Evolutionary conservation across 441 rosid species (phyloP), one percentile per base, ranked within the genome.

Genomic region (Pelargonium cotyledonis): DNA sequence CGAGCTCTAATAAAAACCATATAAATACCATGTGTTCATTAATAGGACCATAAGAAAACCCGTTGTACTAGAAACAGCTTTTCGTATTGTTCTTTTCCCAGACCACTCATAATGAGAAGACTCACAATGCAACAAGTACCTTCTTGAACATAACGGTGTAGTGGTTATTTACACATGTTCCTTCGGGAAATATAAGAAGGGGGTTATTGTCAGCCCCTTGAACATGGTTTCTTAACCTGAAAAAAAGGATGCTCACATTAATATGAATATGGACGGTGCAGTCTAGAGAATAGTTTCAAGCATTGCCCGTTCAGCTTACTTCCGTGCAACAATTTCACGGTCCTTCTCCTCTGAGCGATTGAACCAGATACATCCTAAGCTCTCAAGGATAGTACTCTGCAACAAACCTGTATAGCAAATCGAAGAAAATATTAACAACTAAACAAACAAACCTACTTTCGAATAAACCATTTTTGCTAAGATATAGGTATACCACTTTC

Each of bases 151-250:
- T 90, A 61, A 95, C 99, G 8, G 92, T 89, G 70, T 90, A 95
- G 75, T 95, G 90, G 74, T 95, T 95, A 79, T 92, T 92, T 70
- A 95, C 97, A 65, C 98, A 92, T 6, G 98, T 95, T 44, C 98
- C 98, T 75, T 95, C 97, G 9, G 99, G 98, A 86, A 95, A 95
- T 83, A 95, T 90, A 71, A 92, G 99, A 81, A 95, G 93, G 77
- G 99, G 99, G 72, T 95, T 92, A 76, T 84, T 95, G 79, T 88
- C 98, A 75, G 80, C 77, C 64, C 93, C 97, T 82, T 82, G 93
- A 61, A 90, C 88, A 82, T 92, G 98, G 44, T 92, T 87, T 79
- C 96, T 83, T 81, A 90, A 84, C 87, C 97, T 95, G 95, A 81
- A 83, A 23, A 75, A 53, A 60, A 2, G 73, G 21, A 38, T 38